Base-by-base conservation (phyloP, 169 alveolate genomes). In the Plasmodium cynomolgi region DNA sequence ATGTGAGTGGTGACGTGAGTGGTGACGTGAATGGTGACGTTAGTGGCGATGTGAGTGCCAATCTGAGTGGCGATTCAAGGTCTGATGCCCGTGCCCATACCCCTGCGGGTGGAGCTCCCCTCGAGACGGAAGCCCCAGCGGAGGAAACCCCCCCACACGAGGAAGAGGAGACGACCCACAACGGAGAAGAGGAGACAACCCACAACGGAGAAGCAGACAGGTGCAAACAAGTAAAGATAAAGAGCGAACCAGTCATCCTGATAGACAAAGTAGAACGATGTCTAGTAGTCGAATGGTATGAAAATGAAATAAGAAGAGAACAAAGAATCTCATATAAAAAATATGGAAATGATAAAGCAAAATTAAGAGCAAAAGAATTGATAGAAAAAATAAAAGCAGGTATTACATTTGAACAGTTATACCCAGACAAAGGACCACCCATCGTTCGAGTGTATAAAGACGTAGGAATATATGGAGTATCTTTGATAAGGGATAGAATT, bases 391-490 rank as follows among this genome's bases (percentile, higher is more conserved):
- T 96, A 29, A 74, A 92, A 50, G 79, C 97, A 47, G 97, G 97
- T 3, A 95, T 96, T 17, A 96, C 97, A 0, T 96, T 96, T 62
- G 97, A 96, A 47, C 97, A 96, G 79, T 75, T 96, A 44, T 96
- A 96, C 85, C 97, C 97, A 17, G 97, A 96, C 39, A 96, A 96
- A 93, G 97, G 97, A 4, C 97, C 97, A 58, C 97, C 97, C 11
- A 92, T 96, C 20, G 96, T 96, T 2, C 93, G 96, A 41, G 96
- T 96, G 1, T 96, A 84, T 80, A 97, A 95, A 50, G 95, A 96
- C 44, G 95, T 93, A n/a, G 97, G 97, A 23, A 72, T 56, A 77
- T 96, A 92, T 92, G n/a, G 72, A 81, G 97, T 96, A 41, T 95
- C 97, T 6, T 93, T 96, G 41, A 96, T 96, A 20, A 84, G 97